Evolutionary conservation across 2,329 filamentous ascomycete species (phyloP).

Genomic region (Aspergillus spinulosporus): DNA sequence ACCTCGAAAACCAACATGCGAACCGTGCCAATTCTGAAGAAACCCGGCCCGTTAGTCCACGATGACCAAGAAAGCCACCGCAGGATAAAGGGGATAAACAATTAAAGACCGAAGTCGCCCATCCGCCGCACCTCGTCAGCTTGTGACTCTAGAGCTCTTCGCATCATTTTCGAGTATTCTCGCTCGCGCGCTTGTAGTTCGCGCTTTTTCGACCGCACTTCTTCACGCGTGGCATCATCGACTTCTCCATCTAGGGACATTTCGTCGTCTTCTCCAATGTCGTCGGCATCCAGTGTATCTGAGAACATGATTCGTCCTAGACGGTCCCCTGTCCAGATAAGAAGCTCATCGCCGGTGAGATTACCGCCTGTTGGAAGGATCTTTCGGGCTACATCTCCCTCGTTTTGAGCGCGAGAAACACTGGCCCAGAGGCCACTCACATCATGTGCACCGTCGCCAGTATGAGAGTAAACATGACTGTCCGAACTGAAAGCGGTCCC

Average conservation of each 20-base stretch:
- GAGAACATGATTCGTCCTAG: conserved; percentile 72
- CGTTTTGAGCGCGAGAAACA: conserved; percentile 55
- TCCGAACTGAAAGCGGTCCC: not conserved
- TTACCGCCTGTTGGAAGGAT: conserved; percentile 62
- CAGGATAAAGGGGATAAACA: not conserved
- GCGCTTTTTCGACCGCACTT: conserved; percentile 32
- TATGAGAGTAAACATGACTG: not conserved
- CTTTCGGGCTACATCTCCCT: conserved; percentile 74
- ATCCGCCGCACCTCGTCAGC: conserved; percentile 78
- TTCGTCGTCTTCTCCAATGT: conserved; percentile 41
- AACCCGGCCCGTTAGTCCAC: not conserved
- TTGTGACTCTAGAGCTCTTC: conserved; percentile 71
- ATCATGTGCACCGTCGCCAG: conserved; percentile 36
- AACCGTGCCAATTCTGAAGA: not conserved
- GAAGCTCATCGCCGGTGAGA: conserved; percentile 62
- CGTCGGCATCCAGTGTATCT: conserved; percentile 36
- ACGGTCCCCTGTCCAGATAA: conserved; percentile 86
- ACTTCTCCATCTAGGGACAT: conserved; percentile 31
- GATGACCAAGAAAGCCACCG: not conserved
- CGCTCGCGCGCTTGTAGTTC: conserved; percentile 38
- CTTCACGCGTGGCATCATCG: conserved; percentile 31
- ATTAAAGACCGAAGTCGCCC: conserved; percentile 37
- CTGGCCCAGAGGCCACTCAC: conserved; percentile 59
- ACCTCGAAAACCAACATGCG: not conserved
- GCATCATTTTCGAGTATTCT: conserved; percentile 71